Percentiles rank a stretch among this genome's conserved stretches.
Evolutionary conservation across 371 early-diverging fungal genomes (phyloP).

Genomic region (Lichtheimia ornata): DNA sequence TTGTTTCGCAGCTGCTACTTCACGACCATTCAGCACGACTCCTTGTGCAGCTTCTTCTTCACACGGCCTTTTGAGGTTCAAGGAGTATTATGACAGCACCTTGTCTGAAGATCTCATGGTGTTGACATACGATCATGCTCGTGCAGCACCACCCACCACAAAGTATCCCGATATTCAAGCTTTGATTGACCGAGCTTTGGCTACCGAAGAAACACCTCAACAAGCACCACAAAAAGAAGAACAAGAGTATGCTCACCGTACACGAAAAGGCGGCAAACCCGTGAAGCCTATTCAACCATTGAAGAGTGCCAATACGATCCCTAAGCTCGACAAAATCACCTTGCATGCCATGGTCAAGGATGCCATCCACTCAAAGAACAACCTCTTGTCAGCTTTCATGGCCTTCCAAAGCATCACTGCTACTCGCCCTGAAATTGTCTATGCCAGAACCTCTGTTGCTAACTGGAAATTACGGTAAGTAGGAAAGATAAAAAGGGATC

Average conservation of each 20-base stretch:
- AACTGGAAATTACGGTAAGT: slow-evolving; percentile 80
- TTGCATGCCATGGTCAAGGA: slow-evolving; percentile 83
- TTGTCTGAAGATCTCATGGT: slow-evolving; percentile 86
- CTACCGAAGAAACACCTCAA: slow-evolving; percentile 2
- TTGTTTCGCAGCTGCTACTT: background rate
- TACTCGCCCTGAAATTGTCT: slow-evolving; percentile 77
- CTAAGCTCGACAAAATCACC: slow-evolving; percentile 66
- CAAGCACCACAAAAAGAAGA: background rate
- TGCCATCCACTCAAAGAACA: slow-evolving; percentile 85
- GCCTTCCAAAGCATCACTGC: slow-evolving; percentile 91
- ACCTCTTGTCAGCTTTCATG: slow-evolving; percentile 88
- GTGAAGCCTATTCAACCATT: slow-evolving; percentile 54
- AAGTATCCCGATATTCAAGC: slow-evolving; percentile 45
- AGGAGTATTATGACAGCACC: slow-evolving; percentile 81
- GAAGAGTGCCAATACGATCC: slow-evolving; percentile 57
- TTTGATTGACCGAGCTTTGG: slow-evolving; percentile 31
- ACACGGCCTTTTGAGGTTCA: slow-evolving; percentile 68
- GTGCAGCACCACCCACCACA: slow-evolving; percentile 40
- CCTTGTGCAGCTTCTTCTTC: slow-evolving; percentile 28
- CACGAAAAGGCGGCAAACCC: slow-evolving; percentile 62
- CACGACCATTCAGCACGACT: slow-evolving; percentile 32
- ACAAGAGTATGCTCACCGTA: slow-evolving; percentile 24
- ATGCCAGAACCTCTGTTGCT: slow-evolving; percentile 81
- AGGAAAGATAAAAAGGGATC: background rate
- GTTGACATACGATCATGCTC: slow-evolving; percentile 78